Evolutionary conservation across 2,329 filamentous ascomycete genomes (phyloP).

Genomic region (Lasiodiplodia citricola): DNA sequence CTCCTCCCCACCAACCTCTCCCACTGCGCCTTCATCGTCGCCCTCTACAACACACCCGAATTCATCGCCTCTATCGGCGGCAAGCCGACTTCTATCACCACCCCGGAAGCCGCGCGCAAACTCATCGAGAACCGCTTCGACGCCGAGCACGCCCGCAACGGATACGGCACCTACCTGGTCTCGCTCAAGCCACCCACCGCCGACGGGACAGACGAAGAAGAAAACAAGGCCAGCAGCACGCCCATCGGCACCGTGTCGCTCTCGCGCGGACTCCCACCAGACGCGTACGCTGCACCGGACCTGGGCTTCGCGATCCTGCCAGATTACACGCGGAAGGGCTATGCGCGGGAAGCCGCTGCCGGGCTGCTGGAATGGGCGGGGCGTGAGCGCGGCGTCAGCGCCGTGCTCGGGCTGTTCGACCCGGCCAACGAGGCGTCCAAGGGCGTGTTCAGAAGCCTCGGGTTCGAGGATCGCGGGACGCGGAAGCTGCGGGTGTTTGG

Average conservation of each 20-base stretch:
- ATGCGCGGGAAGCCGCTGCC: constrained; percentile 31
- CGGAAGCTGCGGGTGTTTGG: constrained; percentile 27
- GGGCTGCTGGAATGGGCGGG: constrained; percentile 26
- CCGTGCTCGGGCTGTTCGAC: constrained; percentile 30
- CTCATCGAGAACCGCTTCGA: constrained; percentile 20
- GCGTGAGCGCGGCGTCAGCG: constrained; percentile 14
- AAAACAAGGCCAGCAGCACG: constrained; percentile 27
- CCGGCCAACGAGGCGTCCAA: constrained; percentile 32
- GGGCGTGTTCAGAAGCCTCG: constrained; percentile 32
- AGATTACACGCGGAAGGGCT: constrained; percentile 31
- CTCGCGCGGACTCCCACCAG: constrained; percentile 29
- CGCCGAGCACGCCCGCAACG: constrained; percentile 33
- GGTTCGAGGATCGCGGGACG: constrained; percentile 32
- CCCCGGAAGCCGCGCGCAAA: constrained; percentile 31
- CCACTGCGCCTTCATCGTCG: constrained; percentile 38
- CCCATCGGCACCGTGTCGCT: constrained; percentile 35
- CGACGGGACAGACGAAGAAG: not conserved
- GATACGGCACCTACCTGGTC: constrained; percentile 39
- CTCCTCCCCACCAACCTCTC: constrained; percentile 29
- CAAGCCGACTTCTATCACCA: constrained; percentile 29
- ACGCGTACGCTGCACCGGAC: constrained; percentile 32
- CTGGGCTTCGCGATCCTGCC: constrained; percentile 32
- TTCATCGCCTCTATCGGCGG: constrained; percentile 31
- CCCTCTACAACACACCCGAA: constrained; percentile 35
- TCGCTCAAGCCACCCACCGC: constrained; percentile 29